Evolutionary conservation across 2,329 filamentous ascomycete genomes (phyloP).

Genomic region (Aspergillus versicolor): DNA sequence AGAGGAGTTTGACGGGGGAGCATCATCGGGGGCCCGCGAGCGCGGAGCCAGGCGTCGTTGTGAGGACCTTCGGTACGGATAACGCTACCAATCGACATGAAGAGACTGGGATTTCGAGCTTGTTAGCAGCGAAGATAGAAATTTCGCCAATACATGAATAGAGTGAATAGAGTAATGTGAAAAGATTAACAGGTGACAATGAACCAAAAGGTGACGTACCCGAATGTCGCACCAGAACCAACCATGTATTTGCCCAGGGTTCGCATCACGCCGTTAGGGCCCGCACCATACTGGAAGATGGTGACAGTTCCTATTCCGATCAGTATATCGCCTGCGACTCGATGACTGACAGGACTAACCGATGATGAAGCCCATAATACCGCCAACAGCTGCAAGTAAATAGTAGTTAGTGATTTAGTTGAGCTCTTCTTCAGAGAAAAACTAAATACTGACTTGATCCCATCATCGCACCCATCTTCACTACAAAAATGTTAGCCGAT

Average conservation of each 20-base stretch:
- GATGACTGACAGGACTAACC: slow-evolving; percentile 55
- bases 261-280: slow-evolving; percentile 88
- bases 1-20: slow-evolving; percentile 48
- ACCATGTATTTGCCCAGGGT: slow-evolving; percentile 97
- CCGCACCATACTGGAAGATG: slow-evolving; percentile 92
- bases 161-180: no score
- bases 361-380: slow-evolving; percentile 97
- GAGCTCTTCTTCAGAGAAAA: neutral
- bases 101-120: slow-evolving; percentile 60
- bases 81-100: slow-evolving; percentile 98
- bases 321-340: neutral
- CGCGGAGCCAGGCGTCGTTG: slow-evolving; percentile 71
- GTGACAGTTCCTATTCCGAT: slow-evolving; percentile 72
- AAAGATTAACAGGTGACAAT: neutral
- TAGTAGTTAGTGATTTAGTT: slow-evolving; percentile 6
- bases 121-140: neutral
- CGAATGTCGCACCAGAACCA: slow-evolving; percentile 91
- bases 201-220: slow-evolving; percentile 58
- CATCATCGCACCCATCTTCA: slow-evolving; percentile 99
- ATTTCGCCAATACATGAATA: neutral
- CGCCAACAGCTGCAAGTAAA: slow-evolving; percentile 71
- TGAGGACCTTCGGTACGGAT: slow-evolving; percentile 88
- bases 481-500: slow-evolving; percentile 51
- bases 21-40: slow-evolving; percentile 73
- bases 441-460: slow-evolving; percentile 78